Evolutionary conservation across 1,139 yeast species (phyloP).

Genomic region (Kodamaea anthophila): DNA sequence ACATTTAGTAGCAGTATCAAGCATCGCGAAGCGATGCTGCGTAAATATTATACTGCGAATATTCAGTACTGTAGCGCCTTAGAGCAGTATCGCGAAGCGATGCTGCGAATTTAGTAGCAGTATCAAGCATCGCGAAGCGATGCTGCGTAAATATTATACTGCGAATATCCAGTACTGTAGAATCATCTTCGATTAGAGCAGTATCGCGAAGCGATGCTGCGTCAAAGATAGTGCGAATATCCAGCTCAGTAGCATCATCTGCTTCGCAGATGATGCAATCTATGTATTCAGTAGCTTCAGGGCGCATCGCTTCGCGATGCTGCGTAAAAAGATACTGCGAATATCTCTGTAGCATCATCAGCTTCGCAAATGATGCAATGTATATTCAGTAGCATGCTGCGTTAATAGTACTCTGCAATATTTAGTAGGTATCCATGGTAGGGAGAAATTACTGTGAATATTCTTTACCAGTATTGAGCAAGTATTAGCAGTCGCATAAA

Average conservation of each 20-base stretch:
- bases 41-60: constrained; percentile 96
- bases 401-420: too few species aligned
- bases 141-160: constrained; percentile 97
- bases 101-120: too few species aligned
- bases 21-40: constrained; percentile 99
- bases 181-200: too few species aligned
- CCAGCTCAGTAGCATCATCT: constrained; percentile 71
- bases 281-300: too few species aligned
- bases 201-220: constrained; percentile 55
- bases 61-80: constrained; percentile 78
- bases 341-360: constrained; percentile 75
- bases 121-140: constrained; percentile 99
- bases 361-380: too few species aligned
- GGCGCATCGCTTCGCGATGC: constrained; percentile 99
- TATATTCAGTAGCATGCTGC: too few species aligned
- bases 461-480: too few species aligned
- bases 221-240: constrained; percentile 96
- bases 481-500: too few species aligned
- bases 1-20: too few species aligned
- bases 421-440: too few species aligned
- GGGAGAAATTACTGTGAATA: too few species aligned
- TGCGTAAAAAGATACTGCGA: constrained; percentile 97
- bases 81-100: not conserved
- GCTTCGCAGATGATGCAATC: not conserved
- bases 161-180: constrained; percentile 86